Base-by-base conservation (phyloP, 352 stramenopile species). In the Globisporangium echinulatum region DNA sequence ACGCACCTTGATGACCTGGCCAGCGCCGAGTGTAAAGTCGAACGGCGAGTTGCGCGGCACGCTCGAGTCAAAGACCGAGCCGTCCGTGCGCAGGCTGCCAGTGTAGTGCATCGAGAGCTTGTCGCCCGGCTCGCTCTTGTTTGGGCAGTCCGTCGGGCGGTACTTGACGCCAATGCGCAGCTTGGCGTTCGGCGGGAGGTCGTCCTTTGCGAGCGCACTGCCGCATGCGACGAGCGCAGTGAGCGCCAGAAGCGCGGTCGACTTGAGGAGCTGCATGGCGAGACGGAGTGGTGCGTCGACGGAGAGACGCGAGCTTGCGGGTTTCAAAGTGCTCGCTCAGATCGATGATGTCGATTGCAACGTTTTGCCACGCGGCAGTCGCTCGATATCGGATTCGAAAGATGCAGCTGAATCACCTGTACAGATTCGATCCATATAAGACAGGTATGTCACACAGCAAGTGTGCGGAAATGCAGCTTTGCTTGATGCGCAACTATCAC, bases 31-130 rank as follows among this genome's bases (percentile, higher is more conserved):
- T 55, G 90, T 92, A 67, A 99, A 99, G 38, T 96, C 92, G 52
- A 97, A 97, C 4, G 96, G 96, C 67, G 79, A 58, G 61, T 92
- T 92, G 62, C 96, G 94, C 62, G 98, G 92, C 62, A 98, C 80
- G 40, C 90, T 98, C 58, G 90, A 98, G 79, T 99, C 96, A 70
- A 99, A 99, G 68, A 98, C 94, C 63, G 87, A 97, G 56, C 97
- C 97, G 74, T 98, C 92, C 68, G 97, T 97, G 66, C 82, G 87
- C 42, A 99, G 72, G 38, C 84, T 98, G 47, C 97, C 97, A 50
- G 91, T 97, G 87, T 98, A 98, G 79, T 98, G 91, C 68, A 97
- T 97, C 57, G 87, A 96, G 36, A 99, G 82, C 67, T 94, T 87
- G 66, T 93, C 86, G 38, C 92, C 92, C 54, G 71, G 59, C 65